phyloP scores from a whole-genome alignment of 371 early-diverging fungal genomes.

The Cladochytrium tenue region DNA sequence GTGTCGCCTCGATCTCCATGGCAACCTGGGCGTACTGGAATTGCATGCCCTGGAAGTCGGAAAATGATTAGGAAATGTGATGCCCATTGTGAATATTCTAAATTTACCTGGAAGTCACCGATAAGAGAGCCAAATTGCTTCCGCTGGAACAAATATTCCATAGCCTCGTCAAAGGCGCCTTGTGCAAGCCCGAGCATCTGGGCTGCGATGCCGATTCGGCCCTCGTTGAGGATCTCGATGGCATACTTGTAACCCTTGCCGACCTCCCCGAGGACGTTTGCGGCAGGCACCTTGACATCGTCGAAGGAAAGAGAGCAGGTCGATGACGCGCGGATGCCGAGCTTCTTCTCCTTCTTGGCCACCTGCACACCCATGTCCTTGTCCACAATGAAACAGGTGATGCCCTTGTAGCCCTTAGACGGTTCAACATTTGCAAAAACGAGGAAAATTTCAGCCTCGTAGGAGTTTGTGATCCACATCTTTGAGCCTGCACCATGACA shows the following conservation, averaged over 20 bases:
- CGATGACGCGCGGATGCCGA: conserved; percentile 95
- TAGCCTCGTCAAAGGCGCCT: conserved; percentile 85
- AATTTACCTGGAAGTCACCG: conserved; percentile 87
- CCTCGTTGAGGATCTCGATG: conserved; percentile 96
- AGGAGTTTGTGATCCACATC: conserved; percentile 74
- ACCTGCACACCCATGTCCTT: conserved; percentile 91
- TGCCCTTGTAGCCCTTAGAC: conserved; percentile 94
- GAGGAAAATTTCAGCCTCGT: conserved; percentile 90
- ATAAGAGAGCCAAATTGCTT: conserved; percentile 89
- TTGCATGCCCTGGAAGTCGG: conserved; percentile 79
- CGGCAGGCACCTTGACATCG: conserved; percentile 85
- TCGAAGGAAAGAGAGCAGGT: conserved; percentile 95
- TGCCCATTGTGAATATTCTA: too few species aligned
- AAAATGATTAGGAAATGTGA: too few species aligned
- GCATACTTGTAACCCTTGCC: conserved; percentile 97
- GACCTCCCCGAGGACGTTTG: conserved; percentile 87
- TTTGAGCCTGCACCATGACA: conserved; percentile 59
- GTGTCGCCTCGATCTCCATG: conserved; percentile 94
- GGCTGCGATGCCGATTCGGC: conserved; percentile 96
- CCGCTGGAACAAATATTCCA: conserved; percentile 93
- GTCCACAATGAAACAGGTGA: conserved; percentile 96
- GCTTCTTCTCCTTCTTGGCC: conserved; percentile 96
- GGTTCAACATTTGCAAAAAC: conserved; percentile 97
- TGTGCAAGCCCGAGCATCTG: conserved; percentile 97
- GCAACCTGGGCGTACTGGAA: conserved; percentile 95